Conservation (phyloP, 345 rosid species). For the Murraya paniculata region DNA sequence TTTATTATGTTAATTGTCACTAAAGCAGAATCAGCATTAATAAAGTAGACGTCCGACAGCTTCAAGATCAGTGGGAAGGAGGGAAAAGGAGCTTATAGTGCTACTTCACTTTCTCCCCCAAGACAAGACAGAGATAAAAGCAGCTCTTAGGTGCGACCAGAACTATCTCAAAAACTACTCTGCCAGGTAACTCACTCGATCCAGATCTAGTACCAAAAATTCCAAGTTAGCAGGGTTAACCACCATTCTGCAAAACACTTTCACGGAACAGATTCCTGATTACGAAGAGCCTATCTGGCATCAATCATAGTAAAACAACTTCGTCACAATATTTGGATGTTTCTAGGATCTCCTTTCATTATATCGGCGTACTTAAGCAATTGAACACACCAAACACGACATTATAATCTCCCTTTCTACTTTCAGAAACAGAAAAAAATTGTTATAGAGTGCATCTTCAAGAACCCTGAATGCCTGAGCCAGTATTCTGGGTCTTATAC, state of each 20-base stretch:
- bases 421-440: constrained; percentile 5
- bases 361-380: background rate
- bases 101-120: background rate
- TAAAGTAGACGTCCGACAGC: background rate
- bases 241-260: background rate
- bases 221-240: background rate
- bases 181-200: background rate
- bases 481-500: background rate
- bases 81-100: background rate
- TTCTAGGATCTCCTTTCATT: background rate
- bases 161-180: background rate
- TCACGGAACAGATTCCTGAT: background rate
- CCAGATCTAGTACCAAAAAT: background rate
- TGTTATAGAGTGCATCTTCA: background rate
- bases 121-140: background rate
- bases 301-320: background rate
- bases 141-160: background rate
- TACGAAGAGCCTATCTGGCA: background rate
- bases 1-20: background rate
- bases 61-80: background rate
- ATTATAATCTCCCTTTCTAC: constrained; percentile 3
- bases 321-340: background rate
- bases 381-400: background rate
- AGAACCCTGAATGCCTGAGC: background rate
- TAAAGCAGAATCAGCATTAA: background rate